Percentiles rank a stretch among this genome's conserved stretches.
Conservation (phyloP, 768 basidiomycete genomes). For the Leccinum subtestaceum region DNA sequence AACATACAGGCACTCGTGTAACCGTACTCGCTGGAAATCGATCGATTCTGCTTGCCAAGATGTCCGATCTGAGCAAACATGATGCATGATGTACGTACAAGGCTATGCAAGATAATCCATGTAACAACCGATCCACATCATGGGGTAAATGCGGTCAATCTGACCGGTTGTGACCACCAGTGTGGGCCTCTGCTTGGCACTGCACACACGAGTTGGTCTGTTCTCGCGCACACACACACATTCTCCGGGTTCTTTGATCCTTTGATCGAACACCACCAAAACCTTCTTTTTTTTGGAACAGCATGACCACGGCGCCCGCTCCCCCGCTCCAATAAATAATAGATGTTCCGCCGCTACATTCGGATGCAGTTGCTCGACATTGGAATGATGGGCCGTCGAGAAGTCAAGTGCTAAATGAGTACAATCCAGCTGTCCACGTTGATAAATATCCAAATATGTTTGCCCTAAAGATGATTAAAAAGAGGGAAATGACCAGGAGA, state of each 20-base stretch:
- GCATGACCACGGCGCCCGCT: not conserved
- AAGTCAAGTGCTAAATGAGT: not conserved
- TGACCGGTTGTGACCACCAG: not conserved
- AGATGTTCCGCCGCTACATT: not conserved
- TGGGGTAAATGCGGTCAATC: not conserved
- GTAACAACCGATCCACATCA: not conserved
- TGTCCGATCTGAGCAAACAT: not conserved
- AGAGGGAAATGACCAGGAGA: not conserved
- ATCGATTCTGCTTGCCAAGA: not conserved
- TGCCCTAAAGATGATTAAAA: too few relatives aligned
- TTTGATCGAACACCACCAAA: not conserved
- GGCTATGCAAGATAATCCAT: not conserved
- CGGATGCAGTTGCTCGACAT: not conserved
- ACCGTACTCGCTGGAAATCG: not conserved
- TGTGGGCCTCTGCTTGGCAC: not conserved
- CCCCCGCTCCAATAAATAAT: not conserved
- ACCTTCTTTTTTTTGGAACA: not conserved
- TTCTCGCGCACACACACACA: not conserved
- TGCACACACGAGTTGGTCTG: not conserved
- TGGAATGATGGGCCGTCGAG: not conserved
- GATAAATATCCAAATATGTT: not conserved
- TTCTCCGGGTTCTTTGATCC: not conserved
- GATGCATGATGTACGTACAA: not conserved
- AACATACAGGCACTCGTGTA: not conserved
- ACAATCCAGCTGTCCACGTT: not conserved